These are phyloP conservation scores for Pestalotiopsis sp. DNA, from an alignment of 2,329 filamentous ascomycete genomes.

Conservation along the genomic window DNA sequence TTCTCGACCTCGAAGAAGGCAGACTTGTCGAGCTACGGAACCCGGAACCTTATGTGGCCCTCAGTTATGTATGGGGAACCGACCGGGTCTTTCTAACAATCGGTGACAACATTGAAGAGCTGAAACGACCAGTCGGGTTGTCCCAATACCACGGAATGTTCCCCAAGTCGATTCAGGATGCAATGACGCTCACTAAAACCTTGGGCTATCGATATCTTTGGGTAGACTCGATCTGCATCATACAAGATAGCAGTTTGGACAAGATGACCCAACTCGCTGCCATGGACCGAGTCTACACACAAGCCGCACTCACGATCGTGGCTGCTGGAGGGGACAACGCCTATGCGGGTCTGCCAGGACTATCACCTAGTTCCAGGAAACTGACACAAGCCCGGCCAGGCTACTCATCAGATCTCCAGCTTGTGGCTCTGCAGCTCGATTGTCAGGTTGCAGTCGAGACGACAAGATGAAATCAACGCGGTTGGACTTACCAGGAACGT, in stretches of 20 bases:
- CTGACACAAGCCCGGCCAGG: neutral
- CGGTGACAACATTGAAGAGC: neutral
- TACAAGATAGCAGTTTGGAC: neutral
- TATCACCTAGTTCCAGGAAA: constrained; percentile 10
- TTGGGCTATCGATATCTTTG: constrained; percentile 15
- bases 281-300: constrained; percentile 5
- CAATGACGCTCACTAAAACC: neutral
- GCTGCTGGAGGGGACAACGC: neutral
- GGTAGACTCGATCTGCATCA: constrained; percentile 9
- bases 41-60: neutral
- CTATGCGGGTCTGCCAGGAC: neutral
- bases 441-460: neutral
- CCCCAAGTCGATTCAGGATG: neutral
- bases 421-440: neutral
- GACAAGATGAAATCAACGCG: constrained; percentile 16
- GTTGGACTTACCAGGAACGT: constrained; percentile 25
- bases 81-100: constrained; percentile 6
- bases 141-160: neutral
- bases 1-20: neutral
- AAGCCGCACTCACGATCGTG: constrained; percentile 2
- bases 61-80: constrained; percentile 15
- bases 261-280: neutral
- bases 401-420: neutral
- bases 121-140: neutral
- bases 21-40: neutral